Percentiles rank a stretch among this genome's conserved stretches.
These are phyloP conservation scores for Stereum hirsutum DNA, from an alignment of 1,284 basidiomycete species.

Conservation along the genomic window DNA sequence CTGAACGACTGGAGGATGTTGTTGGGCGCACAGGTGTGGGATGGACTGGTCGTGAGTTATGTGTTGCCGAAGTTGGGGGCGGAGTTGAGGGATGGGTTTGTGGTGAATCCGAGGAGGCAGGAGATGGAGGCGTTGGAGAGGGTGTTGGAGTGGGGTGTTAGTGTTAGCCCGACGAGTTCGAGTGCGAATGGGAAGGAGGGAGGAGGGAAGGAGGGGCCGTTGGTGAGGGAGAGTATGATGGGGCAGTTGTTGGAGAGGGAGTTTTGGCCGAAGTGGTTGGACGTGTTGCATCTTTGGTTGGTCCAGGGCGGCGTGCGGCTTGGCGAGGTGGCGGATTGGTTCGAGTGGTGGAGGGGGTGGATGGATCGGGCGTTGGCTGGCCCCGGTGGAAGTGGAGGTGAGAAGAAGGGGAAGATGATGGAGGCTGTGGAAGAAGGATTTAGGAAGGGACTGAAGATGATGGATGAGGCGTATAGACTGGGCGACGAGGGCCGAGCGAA, in stretches of 20 bases:
- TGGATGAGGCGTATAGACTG: conserved; percentile 86
- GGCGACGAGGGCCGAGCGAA: conserved; percentile 63
- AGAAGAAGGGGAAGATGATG: no score
- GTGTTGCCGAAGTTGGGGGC: conserved; percentile 85
- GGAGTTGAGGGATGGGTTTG: conserved; percentile 74
- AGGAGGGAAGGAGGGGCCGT: conserved; percentile 66
- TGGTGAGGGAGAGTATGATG: conserved; percentile 72
- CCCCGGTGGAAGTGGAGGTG: no score
- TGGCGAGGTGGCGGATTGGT: conserved; percentile 92
- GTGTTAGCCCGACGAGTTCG: conserved; percentile 87
- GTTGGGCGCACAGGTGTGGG: conserved; percentile 80
- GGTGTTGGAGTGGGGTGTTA: conserved; percentile 72
- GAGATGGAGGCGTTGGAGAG: conserved; percentile 76
- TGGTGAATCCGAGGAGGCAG: conserved; percentile 84
- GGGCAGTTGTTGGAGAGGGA: conserved; percentile 79
- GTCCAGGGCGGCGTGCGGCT: conserved; percentile 75
- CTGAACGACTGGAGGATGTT: conserved; percentile 78
- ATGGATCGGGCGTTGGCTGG: no score
- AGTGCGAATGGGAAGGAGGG: conserved; percentile 76
- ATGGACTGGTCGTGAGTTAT: conserved; percentile 82
- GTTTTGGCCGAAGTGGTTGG: conserved; percentile 96
- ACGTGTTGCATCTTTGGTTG: conserved; percentile 88
- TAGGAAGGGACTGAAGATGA: conserved; percentile 77
- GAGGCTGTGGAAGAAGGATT: conserved; percentile 72
- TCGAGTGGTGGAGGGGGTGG: conserved; percentile 73